Base-by-base conservation (phyloP, 257 asterid species). In the Solanum virginianum region DNA sequence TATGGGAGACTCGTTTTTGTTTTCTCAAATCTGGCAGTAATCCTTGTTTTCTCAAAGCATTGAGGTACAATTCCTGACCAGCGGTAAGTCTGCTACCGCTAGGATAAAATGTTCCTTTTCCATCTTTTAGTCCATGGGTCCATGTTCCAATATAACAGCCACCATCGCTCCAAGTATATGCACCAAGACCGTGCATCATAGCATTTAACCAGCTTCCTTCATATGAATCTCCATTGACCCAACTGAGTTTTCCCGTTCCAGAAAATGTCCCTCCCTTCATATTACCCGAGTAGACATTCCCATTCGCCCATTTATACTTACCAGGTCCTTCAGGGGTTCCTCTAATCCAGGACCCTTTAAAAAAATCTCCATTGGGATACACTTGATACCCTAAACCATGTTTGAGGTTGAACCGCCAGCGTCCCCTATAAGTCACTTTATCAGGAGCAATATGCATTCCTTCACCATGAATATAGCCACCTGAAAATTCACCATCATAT, bases 271-370 rank as follows among this genome's bases (percentile, higher is more conserved):
- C 98, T 53, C 90, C 94, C 86, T 92, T 97, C 93, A 95, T 90
- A 81, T 94, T 88, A 53, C 99, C 99, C 86, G 90, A 41, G 83
- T 95, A 97, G 63, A 95, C 92, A 80, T 97, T 95, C 56, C 98
- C 96, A 60, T 91, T 92, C 54, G 88, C 89, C 99, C 99, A 97
- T 5, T 87, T 89, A 90, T 97, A 95, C 93, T 94, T 97, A 62
- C 98, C 98, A 22, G 94, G 97, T 29, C 99, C 99, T 88, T 97
- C 99, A 0, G 97, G 96, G n/a, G 74, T 85, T 9, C 99, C 98
- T 86, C 91, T 97, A 62, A 95, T 94, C 99, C 99, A 97, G 1
- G 99, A 92, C 65, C 99, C 99, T 87, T 92, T 97, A 81, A 95
- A 88, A 18, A 85, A 79, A 79, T 97, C 99, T 54, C 96, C 93